These are phyloP conservation scores for Coemansia erecta DNA, from an alignment of 192 early-diverging fungal species.

Conservation along the genomic window DNA sequence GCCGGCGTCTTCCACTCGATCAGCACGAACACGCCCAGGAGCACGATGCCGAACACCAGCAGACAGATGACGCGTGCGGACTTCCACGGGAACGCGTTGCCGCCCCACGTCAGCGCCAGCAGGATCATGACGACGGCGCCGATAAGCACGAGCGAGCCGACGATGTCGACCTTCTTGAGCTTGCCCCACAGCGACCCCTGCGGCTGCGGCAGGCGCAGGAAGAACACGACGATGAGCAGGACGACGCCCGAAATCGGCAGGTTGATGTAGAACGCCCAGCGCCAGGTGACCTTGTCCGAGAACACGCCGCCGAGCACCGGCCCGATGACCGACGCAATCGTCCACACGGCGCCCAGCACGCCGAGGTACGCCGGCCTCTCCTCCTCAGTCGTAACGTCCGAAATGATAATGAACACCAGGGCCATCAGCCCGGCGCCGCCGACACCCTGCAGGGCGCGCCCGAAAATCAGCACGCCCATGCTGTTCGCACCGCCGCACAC, in stretches of 20 bases:
- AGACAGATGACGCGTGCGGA: slow-evolving; percentile 56
- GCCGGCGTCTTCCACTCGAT: slow-evolving; percentile 58
- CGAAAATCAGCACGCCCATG: slow-evolving; percentile 66
- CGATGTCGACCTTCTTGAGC: slow-evolving; percentile 60
- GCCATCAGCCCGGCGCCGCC: slow-evolving; percentile 68
- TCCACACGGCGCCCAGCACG: slow-evolving; percentile 59
- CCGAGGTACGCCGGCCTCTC: slow-evolving; percentile 33
- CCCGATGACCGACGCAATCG: slow-evolving; percentile 63
- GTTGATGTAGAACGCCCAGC: slow-evolving; percentile 66
- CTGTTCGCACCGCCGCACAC: slow-evolving; percentile 53
- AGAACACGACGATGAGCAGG: slow-evolving; percentile 44
- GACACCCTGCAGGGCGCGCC: slow-evolving; percentile 63
- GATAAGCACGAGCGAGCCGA: slow-evolving; percentile 58
- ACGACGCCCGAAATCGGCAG: slow-evolving; percentile 46
- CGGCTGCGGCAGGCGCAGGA: slow-evolving; percentile 52
- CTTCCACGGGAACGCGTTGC: slow-evolving; percentile 60
- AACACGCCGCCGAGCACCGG: slow-evolving; percentile 70
- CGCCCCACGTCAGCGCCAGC: slow-evolving; percentile 64
- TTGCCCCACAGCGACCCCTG: slow-evolving; percentile 51
- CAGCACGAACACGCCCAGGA: slow-evolving; percentile 47
- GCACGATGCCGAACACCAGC: slow-evolving; percentile 53
- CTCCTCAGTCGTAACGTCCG: slow-evolving; percentile 56
- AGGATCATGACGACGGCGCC: slow-evolving; percentile 55
- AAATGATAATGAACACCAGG: slow-evolving; percentile 63
- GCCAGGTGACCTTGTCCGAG: slow-evolving; percentile 63